These are phyloP conservation scores for Cryptomeria japonica DNA, from an alignment of 75 land plant genomes.

Conservation along the genomic window DNA sequence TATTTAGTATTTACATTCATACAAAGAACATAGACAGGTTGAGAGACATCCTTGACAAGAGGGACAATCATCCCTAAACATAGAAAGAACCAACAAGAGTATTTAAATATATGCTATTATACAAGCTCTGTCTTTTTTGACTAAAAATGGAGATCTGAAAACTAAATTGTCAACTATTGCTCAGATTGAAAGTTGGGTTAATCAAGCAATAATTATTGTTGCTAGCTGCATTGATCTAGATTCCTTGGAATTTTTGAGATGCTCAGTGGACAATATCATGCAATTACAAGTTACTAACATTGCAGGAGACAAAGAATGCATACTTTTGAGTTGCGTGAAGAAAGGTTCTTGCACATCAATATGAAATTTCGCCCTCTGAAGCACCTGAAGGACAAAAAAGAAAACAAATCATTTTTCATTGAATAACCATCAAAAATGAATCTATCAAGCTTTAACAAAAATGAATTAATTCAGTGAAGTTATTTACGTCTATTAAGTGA, in stretches of 20 bases:
- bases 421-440: background rate
- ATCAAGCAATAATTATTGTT: background rate
- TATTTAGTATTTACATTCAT: too few species aligned
- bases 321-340: slow-evolving; percentile 69
- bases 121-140: background rate
- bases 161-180: background rate
- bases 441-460: background rate
- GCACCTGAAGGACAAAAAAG: slow-evolving; percentile 37
- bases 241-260: background rate
- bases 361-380: slow-evolving; percentile 41
- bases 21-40: background rate
- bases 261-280: background rate
- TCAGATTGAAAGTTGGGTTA: background rate
- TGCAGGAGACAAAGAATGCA: background rate
- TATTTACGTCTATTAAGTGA: slow-evolving; percentile 38
- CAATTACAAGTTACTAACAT: background rate
- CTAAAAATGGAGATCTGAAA: background rate
- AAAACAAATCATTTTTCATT: background rate
- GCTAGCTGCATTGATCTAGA: background rate
- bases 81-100: background rate
- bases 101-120: too few species aligned
- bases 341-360: slow-evolving; percentile 85
- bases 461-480: background rate
- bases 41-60: background rate
- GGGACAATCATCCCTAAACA: background rate